phyloP scores from a whole-genome alignment of 371 early-diverging fungal genomes.

The Lichtheimia ramosa region DNA sequence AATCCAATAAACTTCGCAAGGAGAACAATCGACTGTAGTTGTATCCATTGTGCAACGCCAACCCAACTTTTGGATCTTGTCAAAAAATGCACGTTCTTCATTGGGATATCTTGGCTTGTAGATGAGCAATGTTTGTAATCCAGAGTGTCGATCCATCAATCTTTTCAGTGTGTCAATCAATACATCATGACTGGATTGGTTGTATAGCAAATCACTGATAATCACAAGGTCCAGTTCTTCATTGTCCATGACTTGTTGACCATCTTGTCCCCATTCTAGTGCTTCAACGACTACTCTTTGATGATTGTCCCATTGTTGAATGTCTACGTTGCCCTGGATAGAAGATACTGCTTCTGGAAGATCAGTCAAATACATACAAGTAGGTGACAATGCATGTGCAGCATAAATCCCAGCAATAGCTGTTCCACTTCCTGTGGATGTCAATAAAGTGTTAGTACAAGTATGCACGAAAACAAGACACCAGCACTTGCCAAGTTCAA shows the following conservation, averaged over 20 bases:
- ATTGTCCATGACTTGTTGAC: background rate
- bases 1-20: background rate
- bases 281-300: constrained; percentile 18
- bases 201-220: constrained; percentile 47
- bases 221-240: constrained; percentile 30
- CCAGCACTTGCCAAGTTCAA: constrained; percentile 29
- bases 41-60: constrained; percentile 8
- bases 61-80: constrained; percentile 22
- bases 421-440: constrained; percentile 42
- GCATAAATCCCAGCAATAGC: constrained; percentile 46
- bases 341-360: constrained; percentile 35
- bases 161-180: constrained; percentile 36
- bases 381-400: constrained; percentile 25
- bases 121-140: constrained; percentile 1
- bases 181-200: constrained; percentile 38
- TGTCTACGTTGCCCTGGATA: constrained; percentile 30
- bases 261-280: constrained; percentile 34
- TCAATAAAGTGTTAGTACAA: too few relatives aligned
- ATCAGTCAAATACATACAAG: constrained; percentile 39
- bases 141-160: constrained; percentile 37
- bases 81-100: constrained; percentile 45
- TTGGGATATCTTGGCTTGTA: constrained; percentile 9
- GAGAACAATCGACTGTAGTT: background rate
- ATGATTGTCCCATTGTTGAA: constrained; percentile 6
- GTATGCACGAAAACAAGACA: too few relatives aligned